Evolutionary conservation across 108 stramenopile species (phyloP).

Genomic region (Stephanodiscus minutulus): DNA sequence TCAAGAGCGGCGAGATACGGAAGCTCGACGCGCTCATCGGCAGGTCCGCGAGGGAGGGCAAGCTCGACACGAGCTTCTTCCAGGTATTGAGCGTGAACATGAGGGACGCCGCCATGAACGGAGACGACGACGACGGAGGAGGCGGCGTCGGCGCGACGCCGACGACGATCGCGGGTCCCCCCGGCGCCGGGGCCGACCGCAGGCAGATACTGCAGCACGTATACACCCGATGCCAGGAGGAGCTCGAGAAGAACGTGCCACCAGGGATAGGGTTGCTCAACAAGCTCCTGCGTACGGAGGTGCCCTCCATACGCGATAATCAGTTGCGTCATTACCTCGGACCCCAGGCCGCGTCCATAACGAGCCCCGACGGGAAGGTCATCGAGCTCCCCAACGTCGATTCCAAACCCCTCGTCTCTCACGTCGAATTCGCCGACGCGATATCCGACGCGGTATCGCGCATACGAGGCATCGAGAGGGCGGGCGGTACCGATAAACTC

Average conservation of each 20-base stretch:
- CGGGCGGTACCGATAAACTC: constrained; percentile 60
- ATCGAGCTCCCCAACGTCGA: constrained; percentile 49
- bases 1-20: constrained; percentile 80
- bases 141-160: background rate
- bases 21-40: constrained; percentile 84
- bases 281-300: constrained; percentile 77
- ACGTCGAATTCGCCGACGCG: constrained; percentile 65
- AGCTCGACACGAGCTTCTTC: constrained; percentile 84
- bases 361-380: constrained; percentile 74
- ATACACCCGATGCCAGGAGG: constrained; percentile 88
- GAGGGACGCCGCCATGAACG: constrained; percentile 58
- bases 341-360: constrained; percentile 67
- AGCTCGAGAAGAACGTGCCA: constrained; percentile 77
- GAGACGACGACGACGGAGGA: constrained; percentile 13
- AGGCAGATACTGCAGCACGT: constrained; percentile 80
- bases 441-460: constrained; percentile 65
- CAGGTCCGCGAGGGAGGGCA: constrained; percentile 68
- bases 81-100: constrained; percentile 79
- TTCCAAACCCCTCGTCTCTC: constrained; percentile 59
- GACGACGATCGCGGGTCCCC: no score
- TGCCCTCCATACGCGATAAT: constrained; percentile 74
- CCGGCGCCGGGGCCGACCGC: constrained; percentile 53
- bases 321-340: constrained; percentile 76
- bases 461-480: constrained; percentile 79
- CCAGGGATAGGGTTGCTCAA: constrained; percentile 83